Evolutionary conservation across 352 stramenopile genomes (phyloP).

Genomic region (Phytophthora cryptogea): DNA sequence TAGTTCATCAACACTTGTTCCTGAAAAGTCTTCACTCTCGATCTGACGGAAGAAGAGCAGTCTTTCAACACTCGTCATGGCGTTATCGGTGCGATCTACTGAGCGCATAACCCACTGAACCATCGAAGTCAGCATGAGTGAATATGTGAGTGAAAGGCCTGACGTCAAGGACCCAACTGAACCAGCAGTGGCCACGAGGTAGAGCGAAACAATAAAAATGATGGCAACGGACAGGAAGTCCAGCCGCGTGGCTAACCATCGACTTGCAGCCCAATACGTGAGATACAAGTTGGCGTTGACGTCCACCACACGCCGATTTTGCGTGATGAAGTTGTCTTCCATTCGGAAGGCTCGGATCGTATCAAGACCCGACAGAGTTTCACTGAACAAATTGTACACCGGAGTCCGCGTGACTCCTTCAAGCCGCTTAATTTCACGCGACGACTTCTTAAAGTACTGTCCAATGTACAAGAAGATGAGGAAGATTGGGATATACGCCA

Average conservation of each 20-base stretch:
- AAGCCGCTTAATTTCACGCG: conserved; percentile 91
- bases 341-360: conserved; percentile 88
- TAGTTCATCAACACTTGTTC: conserved; percentile 5
- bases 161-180: conserved; percentile 33
- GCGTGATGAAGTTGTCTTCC: conserved; percentile 31
- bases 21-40: conserved; percentile 12
- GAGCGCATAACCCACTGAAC: conserved; percentile 33
- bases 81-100: conserved; percentile 36
- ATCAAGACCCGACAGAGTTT: conserved; percentile 90
- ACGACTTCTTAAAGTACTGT: conserved; percentile 87
- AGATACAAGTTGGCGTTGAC: conserved; percentile 52
- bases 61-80: conserved; percentile 49
- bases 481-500: conserved; percentile 63
- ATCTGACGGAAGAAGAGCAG: conserved; percentile 40
- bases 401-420: conserved; percentile 88
- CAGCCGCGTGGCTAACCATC: conserved; percentile 95
- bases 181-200: conserved; percentile 67
- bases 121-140: conserved; percentile 55
- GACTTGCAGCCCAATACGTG: conserved; percentile 58
- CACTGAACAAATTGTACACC: conserved; percentile 91
- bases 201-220: conserved; percentile 87
- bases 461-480: conserved; percentile 54
- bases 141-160: conserved; percentile 48
- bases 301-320: conserved; percentile 51
- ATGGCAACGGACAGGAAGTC: conserved; percentile 81